Conservation (phyloP, 441 rosid species). For the Manihot esculenta region DNA sequence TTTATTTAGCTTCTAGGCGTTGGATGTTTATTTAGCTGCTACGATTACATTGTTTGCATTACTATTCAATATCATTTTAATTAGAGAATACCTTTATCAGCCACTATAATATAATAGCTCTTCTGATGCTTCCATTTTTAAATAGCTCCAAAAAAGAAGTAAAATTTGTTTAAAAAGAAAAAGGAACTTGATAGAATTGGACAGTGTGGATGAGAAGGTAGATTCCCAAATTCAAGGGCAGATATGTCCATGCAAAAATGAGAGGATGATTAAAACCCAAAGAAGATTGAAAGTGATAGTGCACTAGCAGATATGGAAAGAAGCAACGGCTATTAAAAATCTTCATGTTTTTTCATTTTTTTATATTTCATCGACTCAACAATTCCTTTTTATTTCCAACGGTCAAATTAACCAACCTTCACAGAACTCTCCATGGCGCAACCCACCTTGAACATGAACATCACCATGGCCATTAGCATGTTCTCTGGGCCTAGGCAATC, state of each 20-base stretch:
- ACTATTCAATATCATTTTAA: too few species aligned
- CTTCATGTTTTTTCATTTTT: background rate
- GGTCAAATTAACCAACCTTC: background rate
- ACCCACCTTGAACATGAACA: constrained; percentile 13
- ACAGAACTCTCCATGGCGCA: background rate
- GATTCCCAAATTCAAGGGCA: constrained; percentile 14
- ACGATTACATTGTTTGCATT: background rate
- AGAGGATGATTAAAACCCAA: constrained; percentile 22
- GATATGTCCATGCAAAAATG: constrained; percentile 22
- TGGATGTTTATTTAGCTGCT: background rate
- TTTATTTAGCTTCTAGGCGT: background rate
- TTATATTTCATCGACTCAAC: background rate
- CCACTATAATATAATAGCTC: too few species aligned
- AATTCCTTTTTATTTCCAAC: background rate
- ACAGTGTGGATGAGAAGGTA: too few species aligned
- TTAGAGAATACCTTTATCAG: too few species aligned
- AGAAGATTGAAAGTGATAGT: constrained; percentile 32
- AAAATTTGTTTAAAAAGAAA: too few species aligned
- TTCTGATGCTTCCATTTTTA: too few species aligned
- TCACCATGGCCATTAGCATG: background rate
- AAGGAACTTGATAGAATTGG: too few species aligned
- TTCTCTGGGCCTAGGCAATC: constrained; percentile 18
- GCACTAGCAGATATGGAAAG: background rate
- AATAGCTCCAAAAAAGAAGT: too few species aligned
- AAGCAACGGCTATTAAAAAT: constrained; percentile 13